Base-by-base conservation (phyloP, 176 grass and related monocot genomes). In the Eragrostis curvula region DNA sequence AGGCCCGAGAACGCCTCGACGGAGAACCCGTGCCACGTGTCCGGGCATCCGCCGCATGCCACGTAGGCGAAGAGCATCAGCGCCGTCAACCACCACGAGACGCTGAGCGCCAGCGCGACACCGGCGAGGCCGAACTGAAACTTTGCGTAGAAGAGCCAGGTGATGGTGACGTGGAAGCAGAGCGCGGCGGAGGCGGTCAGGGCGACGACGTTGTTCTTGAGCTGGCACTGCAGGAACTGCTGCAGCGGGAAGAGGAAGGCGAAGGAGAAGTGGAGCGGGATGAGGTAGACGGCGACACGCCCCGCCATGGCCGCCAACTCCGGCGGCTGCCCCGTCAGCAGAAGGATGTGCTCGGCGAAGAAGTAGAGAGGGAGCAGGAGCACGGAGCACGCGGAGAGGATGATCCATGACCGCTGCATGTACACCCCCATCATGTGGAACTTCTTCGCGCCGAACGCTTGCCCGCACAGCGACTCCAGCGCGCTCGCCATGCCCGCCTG, bases 361-460 rank as follows among this genome's bases (percentile, higher is more conserved):
- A 97, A 80, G 87, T 92, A 97, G 61, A 94, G 86, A 9, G 94
- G 94, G 3, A 94, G 87, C 14, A 97, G 94, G 27, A 90, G 84
- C 74, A 87, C 59, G 0, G 91, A 91, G 70, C 89, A 97, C 3
- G 77, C 23, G 43, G 92, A 74, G 3, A 97, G 94, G 29, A 97
- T 89, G 65, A 97, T 92, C 94, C 94, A 97, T 1, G 94, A 97
- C 0, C 94, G 78, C 81, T 97, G 94, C 94, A 97, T 94, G 94
- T 97, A 97, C 32, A 97, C 89, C 7, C 94, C 91, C 73, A 97
- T 81, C 94, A 94, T 94, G 82, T 92, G 87, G 75, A 85, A 92
- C 76, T 90, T 92, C 79, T 88, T 94, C 7, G 94, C 94, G 0
- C 94, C 94, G 56, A 86, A 97, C 32, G 94, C 94, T 63, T 97